A percentile compares a stretch with the other conserved stretches of the same genome.
phyloP scores from a whole-genome alignment of 768 basidiomycete species.

The Naganishia vaughanmartiniae region DNA sequence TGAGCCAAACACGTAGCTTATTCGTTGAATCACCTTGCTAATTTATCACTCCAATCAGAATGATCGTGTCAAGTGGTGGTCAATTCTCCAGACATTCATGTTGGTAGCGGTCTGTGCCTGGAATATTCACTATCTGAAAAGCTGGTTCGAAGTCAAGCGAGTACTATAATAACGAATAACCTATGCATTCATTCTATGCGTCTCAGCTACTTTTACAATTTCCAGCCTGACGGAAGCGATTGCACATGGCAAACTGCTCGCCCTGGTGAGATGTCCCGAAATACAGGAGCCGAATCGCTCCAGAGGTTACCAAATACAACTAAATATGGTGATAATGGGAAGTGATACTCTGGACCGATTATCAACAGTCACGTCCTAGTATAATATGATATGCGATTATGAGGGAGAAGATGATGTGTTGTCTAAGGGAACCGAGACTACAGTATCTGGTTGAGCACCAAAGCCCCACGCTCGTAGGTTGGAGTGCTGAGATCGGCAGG shows the following conservation, averaged over 20 bases:
- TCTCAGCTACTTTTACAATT: neutral
- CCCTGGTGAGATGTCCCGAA: neutral
- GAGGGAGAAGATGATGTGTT: neutral
- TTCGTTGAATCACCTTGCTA: neutral
- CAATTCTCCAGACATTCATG: conserved; percentile 80
- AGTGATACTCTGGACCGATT: neutral
- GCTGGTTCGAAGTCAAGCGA: conserved; percentile 88
- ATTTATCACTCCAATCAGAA: conserved; percentile 54
- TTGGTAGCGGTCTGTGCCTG: conserved; percentile 87
- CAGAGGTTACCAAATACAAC: neutral
- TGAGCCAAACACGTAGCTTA: conserved; percentile 24
- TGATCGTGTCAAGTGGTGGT: conserved; percentile 98
- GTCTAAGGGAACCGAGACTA: neutral
- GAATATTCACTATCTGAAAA: conserved; percentile 97
- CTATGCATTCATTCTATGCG: neutral
- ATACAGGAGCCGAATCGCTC: neutral
- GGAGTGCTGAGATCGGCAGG: conserved; percentile 1
- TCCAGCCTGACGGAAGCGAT: neutral
- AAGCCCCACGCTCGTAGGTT: neutral
- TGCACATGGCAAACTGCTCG: neutral
- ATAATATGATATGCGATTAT: no score
- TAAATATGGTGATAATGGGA: conserved; percentile 6
- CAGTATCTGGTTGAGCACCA: neutral
- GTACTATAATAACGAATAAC: conserved; percentile 61
- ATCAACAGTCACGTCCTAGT: no score